Base-by-base conservation (phyloP, 164 flowering plant species). In the Magnolia changhungtana region DNA sequence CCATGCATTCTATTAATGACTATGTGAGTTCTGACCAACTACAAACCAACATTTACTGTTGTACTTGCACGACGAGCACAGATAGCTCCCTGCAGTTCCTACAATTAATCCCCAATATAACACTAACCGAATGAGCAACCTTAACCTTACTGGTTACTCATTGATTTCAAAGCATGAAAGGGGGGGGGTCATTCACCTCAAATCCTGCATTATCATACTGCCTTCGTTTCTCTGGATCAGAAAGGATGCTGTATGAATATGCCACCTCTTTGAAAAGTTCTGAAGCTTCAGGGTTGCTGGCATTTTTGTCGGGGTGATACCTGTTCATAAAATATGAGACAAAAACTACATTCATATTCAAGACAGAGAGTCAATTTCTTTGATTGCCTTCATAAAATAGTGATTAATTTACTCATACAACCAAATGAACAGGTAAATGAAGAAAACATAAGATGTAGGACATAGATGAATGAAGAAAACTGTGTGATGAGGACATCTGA, bases 241-340 rank as follows among this genome's bases (percentile, higher is more conserved):
- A 88, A 50, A 91, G 83, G 23, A 91, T 88, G 80, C 86, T 85
- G 78, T 91, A 91, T 29, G 95, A 88, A 84, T 81, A 89, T 64
- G 95, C 90, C 73, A 90, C 95, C 84, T 91, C 95, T 78, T 91
- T 91, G 80, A 91, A 91, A 75, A 75, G 84, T 71, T 91, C 95
- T 6, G 93, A 81, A 69, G 95, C 93, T 80, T 91, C 92, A 77
- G 93, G 93, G 77, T 88, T 88, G 80, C 76, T 85, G 20, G 78
- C 88, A 83, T 89, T 91, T 81, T 91, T 91, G 79, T 91, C 85
- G 18, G 85, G 85, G 66, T 83, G 85, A 52, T 83, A 83, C 78
- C 85, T 83, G 78, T 31, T 63, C 73, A 72, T 29, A 55, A 55
- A 55, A 55, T 55, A 16, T 27, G 72, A 74, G 58, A 37, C 18